A percentile compares a stretch with the other conserved stretches of the same genome.
phyloP scores from a whole-genome alignment of 805 yeast species.

The Barnettozyma vustinii region DNA sequence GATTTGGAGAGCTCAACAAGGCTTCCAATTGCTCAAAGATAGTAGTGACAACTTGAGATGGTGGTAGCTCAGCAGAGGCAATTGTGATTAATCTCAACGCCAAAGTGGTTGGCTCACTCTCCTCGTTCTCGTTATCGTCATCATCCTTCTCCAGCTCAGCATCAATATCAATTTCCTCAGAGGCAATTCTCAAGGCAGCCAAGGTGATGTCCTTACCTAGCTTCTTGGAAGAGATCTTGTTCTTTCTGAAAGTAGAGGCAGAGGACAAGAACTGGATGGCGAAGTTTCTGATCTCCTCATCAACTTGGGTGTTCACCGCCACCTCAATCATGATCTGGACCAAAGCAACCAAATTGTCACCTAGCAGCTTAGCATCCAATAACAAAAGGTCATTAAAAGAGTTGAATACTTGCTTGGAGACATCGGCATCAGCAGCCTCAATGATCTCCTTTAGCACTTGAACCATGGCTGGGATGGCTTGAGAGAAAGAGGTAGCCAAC shows the following conservation, averaged over 20 bases:
- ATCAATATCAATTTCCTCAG: conserved; percentile 77
- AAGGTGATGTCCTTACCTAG: conserved; percentile 77
- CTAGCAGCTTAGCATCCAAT: conserved; percentile 72
- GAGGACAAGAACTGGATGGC: conserved; percentile 82
- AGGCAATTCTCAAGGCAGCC: conserved; percentile 69
- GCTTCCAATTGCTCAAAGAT: conserved; percentile 59
- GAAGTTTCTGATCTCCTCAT: conserved; percentile 76
- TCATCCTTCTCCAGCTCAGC: conserved; percentile 73
- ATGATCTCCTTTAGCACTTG: conserved; percentile 73
- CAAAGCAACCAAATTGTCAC: conserved; percentile 65
- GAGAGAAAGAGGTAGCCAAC: conserved; percentile 49
- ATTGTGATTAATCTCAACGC: conserved; percentile 77
- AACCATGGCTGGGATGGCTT: conserved; percentile 74
- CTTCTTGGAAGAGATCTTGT: conserved; percentile 72
- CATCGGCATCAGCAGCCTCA: conserved; percentile 61
- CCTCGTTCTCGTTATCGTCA: conserved; percentile 92
- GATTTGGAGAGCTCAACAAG: conserved; percentile 56
- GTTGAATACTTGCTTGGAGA: conserved; percentile 72
- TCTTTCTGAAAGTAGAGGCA: conserved; percentile 72
- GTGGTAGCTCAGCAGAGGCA: conserved; percentile 82
- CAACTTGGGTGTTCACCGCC: conserved; percentile 57
- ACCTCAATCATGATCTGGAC: conserved; percentile 72
- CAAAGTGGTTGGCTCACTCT: conserved; percentile 68
- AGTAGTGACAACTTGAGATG: conserved; percentile 83
- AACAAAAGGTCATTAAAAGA: conserved; percentile 76